Evolutionary conservation across 2,329 filamentous ascomycete genomes (phyloP).

Genomic region (Plectosphaerella cucumerina): DNA sequence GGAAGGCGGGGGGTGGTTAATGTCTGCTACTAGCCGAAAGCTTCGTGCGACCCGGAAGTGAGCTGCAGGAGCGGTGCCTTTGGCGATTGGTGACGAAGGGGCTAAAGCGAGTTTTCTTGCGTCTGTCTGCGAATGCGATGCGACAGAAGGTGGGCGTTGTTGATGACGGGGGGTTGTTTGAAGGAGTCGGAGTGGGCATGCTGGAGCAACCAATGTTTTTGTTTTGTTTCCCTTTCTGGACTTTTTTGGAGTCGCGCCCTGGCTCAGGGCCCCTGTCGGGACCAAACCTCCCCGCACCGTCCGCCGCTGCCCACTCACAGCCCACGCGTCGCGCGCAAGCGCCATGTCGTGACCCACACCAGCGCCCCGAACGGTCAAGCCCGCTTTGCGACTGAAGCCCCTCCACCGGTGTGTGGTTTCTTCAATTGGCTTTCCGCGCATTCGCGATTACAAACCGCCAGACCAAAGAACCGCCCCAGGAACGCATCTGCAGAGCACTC

Average conservation of each 20-base stretch:
- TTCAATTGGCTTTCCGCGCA: too few species aligned
- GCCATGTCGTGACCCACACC: background rate
- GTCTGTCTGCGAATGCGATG: background rate
- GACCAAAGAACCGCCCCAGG: too few species aligned
- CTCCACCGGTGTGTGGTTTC: background rate
- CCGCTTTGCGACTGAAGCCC: background rate
- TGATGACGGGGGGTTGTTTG: conserved; percentile 1
- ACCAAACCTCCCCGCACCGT: background rate
- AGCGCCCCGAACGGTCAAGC: background rate
- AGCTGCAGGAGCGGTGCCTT: too few species aligned
- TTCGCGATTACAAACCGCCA: too few species aligned
- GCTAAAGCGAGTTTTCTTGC: background rate
- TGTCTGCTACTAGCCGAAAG: background rate
- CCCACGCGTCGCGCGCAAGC: background rate
- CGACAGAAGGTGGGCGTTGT: background rate
- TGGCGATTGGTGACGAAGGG: background rate
- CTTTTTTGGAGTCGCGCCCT: conserved; percentile 1
- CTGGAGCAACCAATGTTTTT: conserved; percentile 22
- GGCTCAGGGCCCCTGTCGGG: background rate
- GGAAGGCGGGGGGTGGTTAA: background rate
- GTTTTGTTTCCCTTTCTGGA: conserved; percentile 15
- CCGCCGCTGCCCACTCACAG: background rate
- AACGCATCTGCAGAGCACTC: too few species aligned
- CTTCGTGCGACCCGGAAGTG: background rate
- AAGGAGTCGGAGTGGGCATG: background rate